Percentiles rank a stretch among this genome's conserved stretches.
These are phyloP conservation scores for Polyporus arcularius DNA, from an alignment of 768 basidiomycete genomes.

Conservation along the genomic window DNA sequence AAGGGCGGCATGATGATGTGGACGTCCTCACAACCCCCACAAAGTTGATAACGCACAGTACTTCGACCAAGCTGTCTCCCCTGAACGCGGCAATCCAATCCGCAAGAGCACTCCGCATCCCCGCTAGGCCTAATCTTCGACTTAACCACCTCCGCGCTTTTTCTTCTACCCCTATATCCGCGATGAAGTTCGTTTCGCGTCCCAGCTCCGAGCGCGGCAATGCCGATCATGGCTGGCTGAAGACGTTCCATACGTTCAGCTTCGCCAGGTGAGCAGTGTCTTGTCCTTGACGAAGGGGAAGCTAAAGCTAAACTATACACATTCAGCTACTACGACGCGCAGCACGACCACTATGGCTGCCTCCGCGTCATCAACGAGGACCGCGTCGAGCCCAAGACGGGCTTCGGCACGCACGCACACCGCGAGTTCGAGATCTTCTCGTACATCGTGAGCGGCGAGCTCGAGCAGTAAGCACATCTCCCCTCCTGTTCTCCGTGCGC, in stretches of 20 bases:
- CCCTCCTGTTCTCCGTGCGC: not conserved
- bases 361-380: slow-evolving; percentile 94
- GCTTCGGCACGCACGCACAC: slow-evolving; percentile 86
- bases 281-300: not conserved
- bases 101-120: not conserved
- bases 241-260: slow-evolving; percentile 71
- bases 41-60: too few species aligned
- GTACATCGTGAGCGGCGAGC: slow-evolving; percentile 76
- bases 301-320: not conserved
- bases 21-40: too few species aligned
- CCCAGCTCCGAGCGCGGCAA: slow-evolving; percentile 44
- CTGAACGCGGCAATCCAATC: not conserved
- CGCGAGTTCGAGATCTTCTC: slow-evolving; percentile 91
- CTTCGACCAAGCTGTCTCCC: too few species aligned
- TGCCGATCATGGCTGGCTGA: slow-evolving; percentile 59
- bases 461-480: slow-evolving; percentile 68
- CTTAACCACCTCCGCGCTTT: not conserved
- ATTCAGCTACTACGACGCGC: slow-evolving; percentile 58
- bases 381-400: slow-evolving; percentile 71
- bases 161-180: not conserved
- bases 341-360: slow-evolving; percentile 64
- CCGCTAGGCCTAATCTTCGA: too few species aligned
- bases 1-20: too few species aligned
- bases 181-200: slow-evolving; percentile 34
- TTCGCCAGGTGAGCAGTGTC: slow-evolving; percentile 58